Evolutionary conservation across 192 early-diverging fungal species (phyloP).

Genomic region (Coemansia guatemalensis): DNA sequence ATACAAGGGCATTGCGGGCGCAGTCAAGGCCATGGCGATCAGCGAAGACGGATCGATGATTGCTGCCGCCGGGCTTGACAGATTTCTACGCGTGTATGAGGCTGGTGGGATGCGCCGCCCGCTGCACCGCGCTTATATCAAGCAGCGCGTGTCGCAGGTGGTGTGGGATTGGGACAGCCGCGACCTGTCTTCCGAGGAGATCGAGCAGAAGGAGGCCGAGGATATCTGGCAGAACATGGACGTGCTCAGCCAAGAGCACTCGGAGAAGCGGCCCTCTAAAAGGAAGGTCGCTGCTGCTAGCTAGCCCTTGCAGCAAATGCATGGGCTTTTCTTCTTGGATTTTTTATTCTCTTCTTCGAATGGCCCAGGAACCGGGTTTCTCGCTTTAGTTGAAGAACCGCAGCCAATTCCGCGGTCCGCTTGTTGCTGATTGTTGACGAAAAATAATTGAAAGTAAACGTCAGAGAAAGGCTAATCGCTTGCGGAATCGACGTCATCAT

Average conservation of each 20-base stretch:
- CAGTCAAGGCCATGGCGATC: constrained; percentile 53
- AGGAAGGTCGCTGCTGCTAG: constrained; percentile 8
- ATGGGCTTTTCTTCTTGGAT: neutral
- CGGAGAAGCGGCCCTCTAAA: constrained; percentile 6
- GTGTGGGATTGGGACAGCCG: constrained; percentile 62
- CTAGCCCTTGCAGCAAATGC: neutral
- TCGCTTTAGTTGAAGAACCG: neutral
- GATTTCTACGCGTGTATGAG: constrained; percentile 78
- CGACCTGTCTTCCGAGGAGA: constrained; percentile 31
- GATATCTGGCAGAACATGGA: constrained; percentile 66
- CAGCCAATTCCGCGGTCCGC: too few species aligned
- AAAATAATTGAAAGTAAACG: neutral
- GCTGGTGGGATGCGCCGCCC: constrained; percentile 52
- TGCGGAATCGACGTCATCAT: neutral
- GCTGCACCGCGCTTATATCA: constrained; percentile 71
- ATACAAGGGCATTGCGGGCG: constrained; percentile 60
- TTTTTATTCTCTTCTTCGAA: neutral
- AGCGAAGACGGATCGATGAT: constrained; percentile 57
- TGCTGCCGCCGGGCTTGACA: constrained; percentile 70
- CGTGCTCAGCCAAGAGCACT: neutral
- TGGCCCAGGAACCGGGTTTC: neutral
- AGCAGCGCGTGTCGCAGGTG: constrained; percentile 67
- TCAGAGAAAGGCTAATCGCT: constrained; percentile 5
- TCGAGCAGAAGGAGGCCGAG: constrained; percentile 60
- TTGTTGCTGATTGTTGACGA: neutral